A percentile compares a stretch with the other conserved stretches of the same genome.
phyloP scores from a whole-genome alignment of 2,329 filamentous ascomycete genomes.

The Botrytis pseudocinerea region DNA sequence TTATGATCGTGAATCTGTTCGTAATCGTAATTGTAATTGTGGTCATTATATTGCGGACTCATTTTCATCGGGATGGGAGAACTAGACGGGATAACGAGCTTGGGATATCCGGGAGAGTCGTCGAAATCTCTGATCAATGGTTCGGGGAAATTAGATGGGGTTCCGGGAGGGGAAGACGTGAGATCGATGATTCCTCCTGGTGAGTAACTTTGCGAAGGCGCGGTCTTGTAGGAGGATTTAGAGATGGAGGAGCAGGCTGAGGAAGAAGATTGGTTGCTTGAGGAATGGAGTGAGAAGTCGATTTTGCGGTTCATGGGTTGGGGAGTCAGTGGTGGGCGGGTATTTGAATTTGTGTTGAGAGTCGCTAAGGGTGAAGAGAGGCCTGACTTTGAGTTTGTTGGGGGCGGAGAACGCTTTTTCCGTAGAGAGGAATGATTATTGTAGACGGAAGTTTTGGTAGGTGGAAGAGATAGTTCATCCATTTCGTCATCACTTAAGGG shows the following conservation, averaged over 20 bases:
- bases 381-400: background rate
- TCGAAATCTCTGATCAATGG: background rate
- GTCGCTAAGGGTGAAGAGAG: background rate
- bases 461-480: constrained; percentile 7
- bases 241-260: constrained; percentile 8
- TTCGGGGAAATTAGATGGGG: background rate
- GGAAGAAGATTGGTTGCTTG: constrained; percentile 11
- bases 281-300: constrained; percentile 10
- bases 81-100: constrained; percentile 5
- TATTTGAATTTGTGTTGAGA: background rate
- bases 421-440: background rate
- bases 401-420: background rate
- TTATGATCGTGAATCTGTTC: background rate
- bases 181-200: constrained; percentile 16
- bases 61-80: background rate
- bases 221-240: constrained; percentile 20
- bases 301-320: constrained; percentile 18
- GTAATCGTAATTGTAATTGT: background rate
- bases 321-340: constrained; percentile 10
- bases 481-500: constrained; percentile 2
- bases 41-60: background rate
- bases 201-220: constrained; percentile 5
- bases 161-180: constrained; percentile 6
- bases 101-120: constrained; percentile 4
- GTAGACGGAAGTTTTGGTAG: background rate